Percentiles rank a stretch among this genome's conserved stretches.
Evolutionary conservation across 352 stramenopile species (phyloP).

Genomic region (Globisporangium nagaii): DNA sequence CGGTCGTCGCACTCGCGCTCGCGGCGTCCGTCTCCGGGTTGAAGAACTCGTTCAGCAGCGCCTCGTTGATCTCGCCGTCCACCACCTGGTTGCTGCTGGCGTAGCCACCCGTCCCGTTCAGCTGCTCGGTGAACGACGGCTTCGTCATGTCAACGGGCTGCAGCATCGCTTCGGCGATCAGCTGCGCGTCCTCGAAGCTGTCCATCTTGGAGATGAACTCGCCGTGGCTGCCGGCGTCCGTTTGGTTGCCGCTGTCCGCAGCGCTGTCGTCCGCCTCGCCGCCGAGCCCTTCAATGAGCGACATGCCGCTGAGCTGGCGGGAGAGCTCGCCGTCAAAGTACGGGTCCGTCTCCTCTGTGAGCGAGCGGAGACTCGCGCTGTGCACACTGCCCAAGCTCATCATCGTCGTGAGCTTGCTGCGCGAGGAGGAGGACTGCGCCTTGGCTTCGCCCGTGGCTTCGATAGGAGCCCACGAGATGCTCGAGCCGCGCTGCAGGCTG

Average conservation of each 20-base stretch:
- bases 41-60: slow-evolving; percentile 32
- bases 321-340: slow-evolving; percentile 50
- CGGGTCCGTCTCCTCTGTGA: slow-evolving; percentile 41
- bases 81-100: slow-evolving; percentile 15
- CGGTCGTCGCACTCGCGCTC: slow-evolving; percentile 18
- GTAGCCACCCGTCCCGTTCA: slow-evolving; percentile 28
- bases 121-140: slow-evolving; percentile 22
- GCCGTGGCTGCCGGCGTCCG: not conserved
- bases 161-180: slow-evolving; percentile 27
- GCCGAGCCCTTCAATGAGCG: slow-evolving; percentile 17
- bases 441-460: slow-evolving; percentile 11
- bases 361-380: slow-evolving; percentile 43
- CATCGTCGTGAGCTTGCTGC: slow-evolving; percentile 32
- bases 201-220: slow-evolving; percentile 19
- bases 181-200: slow-evolving; percentile 20
- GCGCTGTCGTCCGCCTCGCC: slow-evolving; percentile 10
- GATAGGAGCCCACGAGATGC: slow-evolving; percentile 10
- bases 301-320: slow-evolving; percentile 45
- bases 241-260: not conserved
- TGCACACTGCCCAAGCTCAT: slow-evolving; percentile 52
- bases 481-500: slow-evolving; percentile 11
- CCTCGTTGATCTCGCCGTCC: slow-evolving; percentile 12
- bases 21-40: slow-evolving; percentile 18
- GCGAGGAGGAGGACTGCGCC: slow-evolving; percentile 15
- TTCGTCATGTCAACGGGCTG: slow-evolving; percentile 28